Evolutionary conservation across 1,139 yeast species (phyloP).

Genomic region (Candida gigantensis): DNA sequence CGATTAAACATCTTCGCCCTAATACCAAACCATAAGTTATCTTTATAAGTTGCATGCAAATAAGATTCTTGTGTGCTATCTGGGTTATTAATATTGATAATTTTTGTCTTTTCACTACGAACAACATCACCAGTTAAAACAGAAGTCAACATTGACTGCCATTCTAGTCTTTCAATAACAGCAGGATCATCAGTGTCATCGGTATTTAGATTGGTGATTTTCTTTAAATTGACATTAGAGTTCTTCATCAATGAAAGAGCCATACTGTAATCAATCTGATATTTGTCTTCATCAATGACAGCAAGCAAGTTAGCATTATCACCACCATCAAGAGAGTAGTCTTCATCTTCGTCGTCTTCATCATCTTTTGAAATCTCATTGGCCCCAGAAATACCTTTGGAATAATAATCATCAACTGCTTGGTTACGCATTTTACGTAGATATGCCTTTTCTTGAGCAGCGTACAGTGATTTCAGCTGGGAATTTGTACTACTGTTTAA

Average conservation of each 20-base stretch:
- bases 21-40: constrained; percentile 79
- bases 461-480: constrained; percentile 39
- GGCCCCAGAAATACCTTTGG: constrained; percentile 56
- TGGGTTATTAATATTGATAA: constrained; percentile 50
- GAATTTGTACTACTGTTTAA: constrained; percentile 16
- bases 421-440: constrained; percentile 65
- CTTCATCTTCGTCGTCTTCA: constrained; percentile 25
- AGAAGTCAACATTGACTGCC: constrained; percentile 92
- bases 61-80: constrained; percentile 50
- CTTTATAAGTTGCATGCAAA: constrained; percentile 61
- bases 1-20: constrained; percentile 82
- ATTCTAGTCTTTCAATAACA: constrained; percentile 80
- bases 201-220: constrained; percentile 41
- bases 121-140: constrained; percentile 96
- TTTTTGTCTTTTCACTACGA: constrained; percentile 82
- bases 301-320: constrained; percentile 38
- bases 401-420: constrained; percentile 67
- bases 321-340: constrained; percentile 23
- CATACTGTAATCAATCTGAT: constrained; percentile 42
- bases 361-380: constrained; percentile 22
- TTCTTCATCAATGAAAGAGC: constrained; percentile 40
- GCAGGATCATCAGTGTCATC: constrained; percentile 59
- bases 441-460: constrained; percentile 71
- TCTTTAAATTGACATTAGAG: constrained; percentile 35
- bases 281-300: constrained; percentile 45